Base-by-base conservation (phyloP, 805 yeast species). In the Yamadazyma sp. region DNA sequence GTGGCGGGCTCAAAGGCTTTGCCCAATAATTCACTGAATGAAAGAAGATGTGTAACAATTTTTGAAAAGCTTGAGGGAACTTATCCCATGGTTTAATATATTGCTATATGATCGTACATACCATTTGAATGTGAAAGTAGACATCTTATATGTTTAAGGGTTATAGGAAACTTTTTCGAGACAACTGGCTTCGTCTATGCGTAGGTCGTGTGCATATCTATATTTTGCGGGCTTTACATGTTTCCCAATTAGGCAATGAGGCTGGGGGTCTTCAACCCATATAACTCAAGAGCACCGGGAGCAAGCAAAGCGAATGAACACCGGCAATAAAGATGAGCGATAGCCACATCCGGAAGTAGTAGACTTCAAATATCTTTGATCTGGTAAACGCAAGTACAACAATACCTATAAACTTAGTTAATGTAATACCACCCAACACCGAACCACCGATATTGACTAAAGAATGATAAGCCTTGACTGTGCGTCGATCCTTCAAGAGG, bases 301-400 rank as follows among this genome's bases (percentile, higher is more conserved):
- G 65, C 40, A 91, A 76, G 25, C 85, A 71, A 36, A 91, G 68
- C 3, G 93, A 77, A 57, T 91, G 97, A 1, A 84, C 47, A 0
- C 90, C 78, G 1, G 95, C 96, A 39, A 85, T 67, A 1, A 84
- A 44, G 6, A 91, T 82, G 42, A 91, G 68, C 1, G 89, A 70
- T 9, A 85, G 62, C 98, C 98, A 91, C 96, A 91, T 90, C 44
- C 95, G 67, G 70, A 91, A 91, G 58, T 93, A 91, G 60, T 87
- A 91, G 1, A 91, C 77, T 48, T 88, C 95, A 59, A 91, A 93
- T 20, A 91, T 90, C 57, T 84, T 80, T 13, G 96, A 86, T 45
- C 77, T 68, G 0, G 98, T 87, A 57, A 90, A 89, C 4, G 95
- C 95, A 25, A 91, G 65, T 8, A 91, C 95, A 17, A 73, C 60